phyloP scores from a whole-genome alignment of 1,284 basidiomycete species.

The Salmacisia buchloeana region DNA sequence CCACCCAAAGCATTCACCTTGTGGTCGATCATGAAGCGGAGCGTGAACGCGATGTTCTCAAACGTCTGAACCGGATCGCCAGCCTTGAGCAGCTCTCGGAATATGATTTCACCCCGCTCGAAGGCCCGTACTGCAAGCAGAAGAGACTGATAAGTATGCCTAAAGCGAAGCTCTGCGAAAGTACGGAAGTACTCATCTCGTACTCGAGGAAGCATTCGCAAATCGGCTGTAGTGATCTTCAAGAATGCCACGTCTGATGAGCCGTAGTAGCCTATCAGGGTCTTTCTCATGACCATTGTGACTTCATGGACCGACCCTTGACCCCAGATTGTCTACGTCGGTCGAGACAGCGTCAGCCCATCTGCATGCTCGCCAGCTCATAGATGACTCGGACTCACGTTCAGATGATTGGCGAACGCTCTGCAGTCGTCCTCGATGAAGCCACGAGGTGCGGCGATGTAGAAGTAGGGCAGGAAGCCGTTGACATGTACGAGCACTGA shows the following conservation, averaged over 20 bases:
- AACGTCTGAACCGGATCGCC: constrained; percentile 41
- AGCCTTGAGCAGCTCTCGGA: constrained; percentile 42
- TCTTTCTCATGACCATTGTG: constrained; percentile 37
- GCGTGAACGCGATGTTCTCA: constrained; percentile 47
- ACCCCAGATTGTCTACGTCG: constrained; percentile 25
- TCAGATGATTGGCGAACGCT: constrained; percentile 46
- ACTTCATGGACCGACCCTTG: constrained; percentile 27
- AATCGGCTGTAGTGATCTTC: constrained; percentile 41
- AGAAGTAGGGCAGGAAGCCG: constrained; percentile 49
- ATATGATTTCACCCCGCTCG: constrained; percentile 45
- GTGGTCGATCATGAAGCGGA: constrained; percentile 50
- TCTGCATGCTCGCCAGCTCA: background rate
- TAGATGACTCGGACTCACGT: constrained; percentile 18
- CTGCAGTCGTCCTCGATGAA: constrained; percentile 38
- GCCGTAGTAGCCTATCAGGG: constrained; percentile 45
- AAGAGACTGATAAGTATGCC: background rate
- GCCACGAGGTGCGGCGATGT: constrained; percentile 43
- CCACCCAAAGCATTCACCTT: constrained; percentile 13
- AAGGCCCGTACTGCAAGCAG: constrained; percentile 22
- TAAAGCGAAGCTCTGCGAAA: background rate
- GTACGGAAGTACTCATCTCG: constrained; percentile 30
- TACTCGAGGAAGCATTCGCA: constrained; percentile 37
- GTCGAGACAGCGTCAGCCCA: background rate
- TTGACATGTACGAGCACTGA: constrained; percentile 48
- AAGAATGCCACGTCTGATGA: constrained; percentile 45